Percentiles rank a stretch among this genome's conserved stretches.
Conservation (phyloP, 352 stramenopile genomes). For the Phytopythium delawarense region DNA sequence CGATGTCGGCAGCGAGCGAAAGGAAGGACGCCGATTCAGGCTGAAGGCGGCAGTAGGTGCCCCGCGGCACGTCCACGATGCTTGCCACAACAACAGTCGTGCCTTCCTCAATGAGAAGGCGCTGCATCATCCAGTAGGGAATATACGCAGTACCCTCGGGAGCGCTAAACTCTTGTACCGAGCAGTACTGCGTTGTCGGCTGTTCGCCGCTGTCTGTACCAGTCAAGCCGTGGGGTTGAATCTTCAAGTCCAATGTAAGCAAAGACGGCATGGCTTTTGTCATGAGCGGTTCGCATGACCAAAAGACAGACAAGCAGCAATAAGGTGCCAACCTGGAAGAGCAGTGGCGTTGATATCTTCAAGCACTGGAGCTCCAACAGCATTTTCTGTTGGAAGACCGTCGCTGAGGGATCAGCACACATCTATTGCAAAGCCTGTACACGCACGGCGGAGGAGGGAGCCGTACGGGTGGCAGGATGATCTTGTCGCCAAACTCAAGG, state of each 20-base stretch:
- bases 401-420: neutral
- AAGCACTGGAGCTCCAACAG: constrained; percentile 50
- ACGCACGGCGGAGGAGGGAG: neutral
- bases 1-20: constrained; percentile 43
- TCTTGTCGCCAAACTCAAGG: constrained; percentile 67
- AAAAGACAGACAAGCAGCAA: neutral
- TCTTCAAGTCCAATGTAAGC: constrained; percentile 13
- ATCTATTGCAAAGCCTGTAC: neutral
- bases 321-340: constrained; percentile 35
- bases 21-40: constrained; percentile 45
- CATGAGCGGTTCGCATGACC: neutral
- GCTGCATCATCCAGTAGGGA: constrained; percentile 74
- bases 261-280: neutral
- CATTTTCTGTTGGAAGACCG: constrained; percentile 25
- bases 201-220: neutral
- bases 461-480: constrained; percentile 44
- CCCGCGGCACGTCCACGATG: constrained; percentile 24
- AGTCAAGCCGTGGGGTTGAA: constrained; percentile 12
- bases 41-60: constrained; percentile 54
- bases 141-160: constrained; percentile 46
- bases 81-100: constrained; percentile 31
- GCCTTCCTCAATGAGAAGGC: constrained; percentile 37
- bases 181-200: constrained; percentile 35
- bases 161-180: constrained; percentile 62
- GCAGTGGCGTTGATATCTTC: constrained; percentile 44